Evolutionary conservation across 176 grass and related monocot species (phyloP).

Genomic region (Avena insularis): DNA sequence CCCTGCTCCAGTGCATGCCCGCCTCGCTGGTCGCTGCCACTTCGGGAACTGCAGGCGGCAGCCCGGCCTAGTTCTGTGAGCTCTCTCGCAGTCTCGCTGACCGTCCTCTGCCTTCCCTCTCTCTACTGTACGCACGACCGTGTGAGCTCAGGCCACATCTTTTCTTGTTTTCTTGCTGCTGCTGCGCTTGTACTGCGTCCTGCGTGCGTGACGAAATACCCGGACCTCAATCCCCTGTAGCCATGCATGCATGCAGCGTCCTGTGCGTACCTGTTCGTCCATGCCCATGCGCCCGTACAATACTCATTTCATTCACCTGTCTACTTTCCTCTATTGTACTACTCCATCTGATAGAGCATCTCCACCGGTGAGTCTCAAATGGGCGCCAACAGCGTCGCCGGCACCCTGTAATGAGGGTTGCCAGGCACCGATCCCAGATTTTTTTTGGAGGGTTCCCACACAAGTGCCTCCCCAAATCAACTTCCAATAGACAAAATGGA

Average conservation of each 20-base stretch:
- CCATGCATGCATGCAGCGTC: slow-evolving; percentile 35
- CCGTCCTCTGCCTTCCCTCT: neutral
- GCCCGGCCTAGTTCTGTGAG: slow-evolving; percentile 53
- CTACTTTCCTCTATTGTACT: neutral
- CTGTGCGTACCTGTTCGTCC: neutral
- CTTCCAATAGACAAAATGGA: no score
- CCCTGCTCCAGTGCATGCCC: slow-evolving; percentile 58
- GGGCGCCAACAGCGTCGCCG: no score
- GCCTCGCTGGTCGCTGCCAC: slow-evolving; percentile 33
- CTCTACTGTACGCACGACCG: slow-evolving; percentile 48
- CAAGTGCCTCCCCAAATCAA: no score
- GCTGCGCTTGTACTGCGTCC: neutral
- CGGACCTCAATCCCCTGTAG: slow-evolving; percentile 36
- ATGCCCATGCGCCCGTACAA: slow-evolving; percentile 1
- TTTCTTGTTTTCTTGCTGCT: slow-evolving; percentile 27
- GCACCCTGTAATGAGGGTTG: no score
- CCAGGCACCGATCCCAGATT: no score
- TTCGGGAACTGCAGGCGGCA: slow-evolving; percentile 54
- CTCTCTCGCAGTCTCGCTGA: slow-evolving; percentile 10
- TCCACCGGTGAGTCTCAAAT: no score
- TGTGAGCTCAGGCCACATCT: slow-evolving; percentile 41
- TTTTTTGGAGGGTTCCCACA: no score
- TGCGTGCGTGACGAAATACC: slow-evolving; percentile 45
- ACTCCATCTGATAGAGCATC: neutral
- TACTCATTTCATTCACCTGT: slow-evolving; percentile 6